Conservation (phyloP, 305 asterid genomes). For the Withania somnifera region DNA sequence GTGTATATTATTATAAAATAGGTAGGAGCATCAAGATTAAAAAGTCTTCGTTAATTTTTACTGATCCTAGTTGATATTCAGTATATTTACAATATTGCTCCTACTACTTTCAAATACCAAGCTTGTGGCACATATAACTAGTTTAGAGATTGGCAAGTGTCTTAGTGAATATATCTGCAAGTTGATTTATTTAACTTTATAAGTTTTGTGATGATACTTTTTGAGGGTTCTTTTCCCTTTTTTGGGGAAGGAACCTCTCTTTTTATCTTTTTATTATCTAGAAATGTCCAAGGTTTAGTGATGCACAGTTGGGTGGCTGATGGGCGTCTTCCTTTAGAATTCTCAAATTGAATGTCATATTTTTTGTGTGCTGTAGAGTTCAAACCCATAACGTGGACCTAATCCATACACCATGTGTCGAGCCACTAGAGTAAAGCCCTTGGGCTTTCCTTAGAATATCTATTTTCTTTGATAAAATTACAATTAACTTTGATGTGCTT, state of each 20-base stretch:
- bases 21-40: not conserved
- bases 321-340: not conserved
- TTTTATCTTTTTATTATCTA: not conserved
- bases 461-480: not conserved
- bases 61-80: not conserved
- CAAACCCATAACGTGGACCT: not conserved
- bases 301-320: not conserved
- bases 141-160: not conserved
- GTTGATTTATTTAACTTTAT: not conserved
- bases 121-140: not conserved
- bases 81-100: not conserved
- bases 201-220: not conserved
- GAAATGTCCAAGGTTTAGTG: not conserved
- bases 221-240: not conserved
- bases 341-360: not conserved
- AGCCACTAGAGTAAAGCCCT: not conserved
- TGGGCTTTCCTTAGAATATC: not conserved
- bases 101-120: not conserved
- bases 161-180: not conserved
- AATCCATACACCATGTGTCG: not conserved
- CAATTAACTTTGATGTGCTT: not conserved
- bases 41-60: not conserved
- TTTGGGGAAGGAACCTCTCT: too few relatives aligned
- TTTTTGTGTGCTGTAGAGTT: not conserved
- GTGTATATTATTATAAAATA: not conserved